Evolutionary conservation across 2,329 filamentous ascomycete genomes (phyloP).

Genomic region (Sclerotinia nivalis): DNA sequence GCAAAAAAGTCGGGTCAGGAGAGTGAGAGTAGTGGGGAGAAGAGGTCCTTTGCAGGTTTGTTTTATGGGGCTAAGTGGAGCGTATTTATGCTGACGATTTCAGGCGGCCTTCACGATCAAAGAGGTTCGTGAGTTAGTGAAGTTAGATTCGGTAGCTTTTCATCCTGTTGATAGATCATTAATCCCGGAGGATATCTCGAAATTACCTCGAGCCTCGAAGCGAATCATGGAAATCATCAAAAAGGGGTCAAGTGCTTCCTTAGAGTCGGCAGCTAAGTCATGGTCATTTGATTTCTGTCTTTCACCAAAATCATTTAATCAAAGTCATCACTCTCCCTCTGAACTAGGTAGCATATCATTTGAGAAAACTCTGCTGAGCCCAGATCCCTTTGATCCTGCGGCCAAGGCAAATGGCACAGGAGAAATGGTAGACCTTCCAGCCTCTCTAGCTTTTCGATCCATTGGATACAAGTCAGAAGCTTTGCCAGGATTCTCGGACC

Average conservation of each 20-base stretch:
- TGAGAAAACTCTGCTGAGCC: constrained; percentile 57
- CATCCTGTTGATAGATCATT: constrained; percentile 65
- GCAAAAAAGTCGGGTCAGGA: constrained; percentile 69
- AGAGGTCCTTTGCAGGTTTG: constrained; percentile 82
- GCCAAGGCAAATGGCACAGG: constrained; percentile 53
- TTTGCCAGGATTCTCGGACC: constrained; percentile 69
- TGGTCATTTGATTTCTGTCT: constrained; percentile 88
- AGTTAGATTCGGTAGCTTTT: constrained; percentile 71
- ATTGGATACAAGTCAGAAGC: constrained; percentile 88
- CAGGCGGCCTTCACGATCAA: constrained; percentile 94
- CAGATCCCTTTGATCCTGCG: constrained; percentile 54
- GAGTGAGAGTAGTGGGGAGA: constrained; percentile 84
- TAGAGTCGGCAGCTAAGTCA: constrained; percentile 55
- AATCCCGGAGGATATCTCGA: constrained; percentile 65
- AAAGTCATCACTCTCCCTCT: constrained; percentile 46
- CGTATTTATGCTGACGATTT: constrained; percentile 22
- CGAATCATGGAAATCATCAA: constrained; percentile 78
- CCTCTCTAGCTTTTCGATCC: constrained; percentile 82
- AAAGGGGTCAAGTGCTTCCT: constrained; percentile 64
- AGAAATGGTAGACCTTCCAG: constrained; percentile 55
- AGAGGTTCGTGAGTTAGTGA: constrained; percentile 85
- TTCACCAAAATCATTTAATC: constrained; percentile 68
- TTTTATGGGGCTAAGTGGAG: constrained; percentile 14
- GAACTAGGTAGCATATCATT: constrained; percentile 68
- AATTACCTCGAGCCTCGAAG: constrained; percentile 72